Conservation (phyloP, 306 rosid species). For the Medicago ruthenica region DNA sequence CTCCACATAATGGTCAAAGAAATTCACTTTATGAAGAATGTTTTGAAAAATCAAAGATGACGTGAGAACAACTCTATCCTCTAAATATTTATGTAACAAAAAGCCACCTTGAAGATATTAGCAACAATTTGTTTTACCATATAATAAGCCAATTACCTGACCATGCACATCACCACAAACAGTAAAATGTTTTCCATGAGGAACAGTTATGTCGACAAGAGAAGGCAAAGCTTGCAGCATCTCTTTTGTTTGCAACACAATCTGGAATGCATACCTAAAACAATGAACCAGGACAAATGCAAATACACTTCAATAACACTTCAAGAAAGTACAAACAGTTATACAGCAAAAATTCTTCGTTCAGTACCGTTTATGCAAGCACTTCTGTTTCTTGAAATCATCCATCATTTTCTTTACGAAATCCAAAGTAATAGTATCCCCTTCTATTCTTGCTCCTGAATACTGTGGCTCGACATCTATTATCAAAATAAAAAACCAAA, state of each 20-base stretch:
- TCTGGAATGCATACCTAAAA: constrained; percentile 92
- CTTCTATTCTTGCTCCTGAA: constrained; percentile 94
- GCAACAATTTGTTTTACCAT: constrained; percentile 12
- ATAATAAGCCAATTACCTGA: constrained; percentile 68
- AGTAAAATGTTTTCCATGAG: constrained; percentile 80
- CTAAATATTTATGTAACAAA: constrained; percentile 14
- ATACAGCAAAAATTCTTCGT: constrained; percentile 31
- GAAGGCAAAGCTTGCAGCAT: constrained; percentile 82
- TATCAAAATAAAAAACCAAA: constrained; percentile 48
- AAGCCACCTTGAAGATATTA: constrained; percentile 14
- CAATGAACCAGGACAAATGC: constrained; percentile 37
- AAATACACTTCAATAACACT: constrained; percentile 29
- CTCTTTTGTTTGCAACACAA: constrained; percentile 87
- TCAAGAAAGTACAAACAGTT: constrained; percentile 24
- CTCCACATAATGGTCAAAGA: neutral
- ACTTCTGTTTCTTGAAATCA: constrained; percentile 91
- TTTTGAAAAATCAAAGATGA: constrained; percentile 8
- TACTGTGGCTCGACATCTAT: constrained; percentile 94
- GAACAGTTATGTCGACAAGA: constrained; percentile 83
- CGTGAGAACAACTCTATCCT: neutral
- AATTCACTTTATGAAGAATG: constrained; percentile 25
- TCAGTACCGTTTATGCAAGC: constrained; percentile 84
- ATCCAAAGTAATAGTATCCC: constrained; percentile 85
- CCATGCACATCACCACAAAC: constrained; percentile 99
- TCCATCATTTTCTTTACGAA: constrained; percentile 97